Base-by-base conservation (phyloP, 2,329 filamentous ascomycete genomes). In the Helotiales sp. region DNA sequence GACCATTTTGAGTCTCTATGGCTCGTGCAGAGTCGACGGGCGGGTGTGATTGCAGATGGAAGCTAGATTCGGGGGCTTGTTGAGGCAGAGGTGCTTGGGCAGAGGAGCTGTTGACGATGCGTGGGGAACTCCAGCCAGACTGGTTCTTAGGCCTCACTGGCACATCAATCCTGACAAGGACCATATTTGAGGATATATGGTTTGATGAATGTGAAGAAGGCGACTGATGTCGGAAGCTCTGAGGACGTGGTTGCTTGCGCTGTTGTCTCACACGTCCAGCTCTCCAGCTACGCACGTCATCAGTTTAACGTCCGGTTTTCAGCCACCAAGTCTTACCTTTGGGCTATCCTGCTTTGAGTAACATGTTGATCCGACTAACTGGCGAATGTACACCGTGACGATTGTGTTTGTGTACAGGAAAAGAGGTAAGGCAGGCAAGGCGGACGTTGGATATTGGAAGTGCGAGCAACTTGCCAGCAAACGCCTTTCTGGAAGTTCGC, bases 251-350 rank as follows among this genome's bases (percentile, higher is more conserved):
- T 34, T 37, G 7, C 10, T 54, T 28, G 47, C 47, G 24, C 52
- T 7, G 52, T 32, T 37, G 32, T 57, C 20, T 24, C n/a, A 57
- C 32, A 40, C 30, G 20, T 11, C 10, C 32, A 57, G 52, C 52
- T 22, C 6, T 28, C 49, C 24, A 13, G n/a, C 52, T 57, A 15
- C n/a, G 1, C 22, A 57, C 52, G 52, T 57, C 52, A 57, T 40
- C 52, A 57, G 52, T 57, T 57, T 57, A 37, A 13, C 30, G 10
- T 57, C 52, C 52, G 37, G 52, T 22, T 57, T 57, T 57, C 52
- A 57, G 52, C 30, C 20, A 32, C 52, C 30, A 57, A 40, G 52
- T 37, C 52, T 57, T 40, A 57, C 32, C 30, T 34, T 37, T 30
- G 52, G 32, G 30, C 52, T 57, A 57, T 57, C 52, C 40, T 57